Evolutionary conservation across 1,284 basidiomycete species (phyloP), one percentile per base, ranked within the genome.

Genomic region (Ceratobasidium sp.): DNA sequence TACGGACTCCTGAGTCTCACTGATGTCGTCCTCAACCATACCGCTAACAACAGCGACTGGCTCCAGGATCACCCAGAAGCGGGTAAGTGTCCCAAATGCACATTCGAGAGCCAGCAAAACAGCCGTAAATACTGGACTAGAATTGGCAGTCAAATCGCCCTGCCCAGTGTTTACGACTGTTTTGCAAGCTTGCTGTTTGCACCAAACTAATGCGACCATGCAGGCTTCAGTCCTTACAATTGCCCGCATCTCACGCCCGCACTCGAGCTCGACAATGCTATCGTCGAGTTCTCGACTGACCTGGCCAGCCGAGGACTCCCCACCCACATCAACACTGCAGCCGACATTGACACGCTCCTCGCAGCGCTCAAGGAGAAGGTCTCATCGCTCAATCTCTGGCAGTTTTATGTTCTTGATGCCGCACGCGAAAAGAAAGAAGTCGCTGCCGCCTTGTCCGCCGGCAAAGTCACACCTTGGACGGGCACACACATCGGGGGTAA

Each of bases 11-110:
- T 97, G 77, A 93, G 91, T 81, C 83, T 98, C 80, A 98, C 95
- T 0, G 97, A 98, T 82, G 93, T 98, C 58, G 97, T 98, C 20
- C 88, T 97, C 77, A 98, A 98, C 83, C 96, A 98, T 82, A 98
- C 96, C 2, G 95, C 96, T 6, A 93, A 95, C 82, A 95, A 98
- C 82, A 95, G 92, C 79, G 87, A 90, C 10, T 98, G 96, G 96
- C 87, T 98, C n/a, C 83, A 90, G 51, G 90, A 96, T 5, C 96
- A 98, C 83, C 96, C 97, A 2, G 96, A 98, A 88, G 94, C 96
- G 79, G 96, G 95, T 92, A 80, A 79, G 89, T 83, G 15, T 78
- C 17, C 33, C 35, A 26, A 47, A 33, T 17, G 15, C 35, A 49
- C 56, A 56, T 26, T 31, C 23, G n/a, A n/a, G n/a, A n/a, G n/a